These are phyloP conservation scores for Calonectria ilicicola DNA, from an alignment of 2,329 filamentous ascomycete species.

Conservation along the genomic window DNA sequence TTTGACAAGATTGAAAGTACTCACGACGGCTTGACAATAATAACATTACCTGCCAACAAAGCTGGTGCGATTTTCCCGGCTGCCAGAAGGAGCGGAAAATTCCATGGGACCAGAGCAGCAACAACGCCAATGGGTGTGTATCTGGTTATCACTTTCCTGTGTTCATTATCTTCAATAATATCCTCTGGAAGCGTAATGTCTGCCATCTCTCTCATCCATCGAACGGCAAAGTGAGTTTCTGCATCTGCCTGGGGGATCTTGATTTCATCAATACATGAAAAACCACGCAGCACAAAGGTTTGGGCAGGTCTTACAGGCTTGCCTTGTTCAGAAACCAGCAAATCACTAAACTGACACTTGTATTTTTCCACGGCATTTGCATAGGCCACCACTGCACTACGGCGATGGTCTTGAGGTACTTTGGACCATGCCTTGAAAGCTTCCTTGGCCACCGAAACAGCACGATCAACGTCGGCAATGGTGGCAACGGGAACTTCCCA, in stretches of 20 bases:
- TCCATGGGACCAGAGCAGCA: constrained; percentile 67
- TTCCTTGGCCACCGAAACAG: constrained; percentile 36
- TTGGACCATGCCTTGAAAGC: constrained; percentile 45
- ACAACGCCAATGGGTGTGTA: constrained; percentile 56
- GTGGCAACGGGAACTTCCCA: constrained; percentile 42
- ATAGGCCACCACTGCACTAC: constrained; percentile 35
- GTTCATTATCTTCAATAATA: constrained; percentile 52
- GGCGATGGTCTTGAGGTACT: constrained; percentile 37
- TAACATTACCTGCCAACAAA: constrained; percentile 65
- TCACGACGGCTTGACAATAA: constrained; percentile 67
- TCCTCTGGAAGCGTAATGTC: constrained; percentile 49
- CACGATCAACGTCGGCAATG: constrained; percentile 37
- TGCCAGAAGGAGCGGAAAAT: constrained; percentile 65
- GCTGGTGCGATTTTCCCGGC: constrained; percentile 68
- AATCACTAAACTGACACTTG: constrained; percentile 34
- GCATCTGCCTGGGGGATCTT: constrained; percentile 37
- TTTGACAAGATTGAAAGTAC: background rate
- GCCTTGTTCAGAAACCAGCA: constrained; percentile 44
- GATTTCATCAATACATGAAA: background rate
- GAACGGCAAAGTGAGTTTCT: constrained; percentile 40
- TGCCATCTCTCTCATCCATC: constrained; percentile 45
- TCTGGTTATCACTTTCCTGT: constrained; percentile 44
- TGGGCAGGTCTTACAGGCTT: constrained; percentile 40
- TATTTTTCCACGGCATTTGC: constrained; percentile 41
- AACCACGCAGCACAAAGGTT: rapidly evolving